Evolutionary conservation across 768 basidiomycete genomes (phyloP), one percentile per base, ranked within the genome.

Genomic region (Russula griseocarnosa): DNA sequence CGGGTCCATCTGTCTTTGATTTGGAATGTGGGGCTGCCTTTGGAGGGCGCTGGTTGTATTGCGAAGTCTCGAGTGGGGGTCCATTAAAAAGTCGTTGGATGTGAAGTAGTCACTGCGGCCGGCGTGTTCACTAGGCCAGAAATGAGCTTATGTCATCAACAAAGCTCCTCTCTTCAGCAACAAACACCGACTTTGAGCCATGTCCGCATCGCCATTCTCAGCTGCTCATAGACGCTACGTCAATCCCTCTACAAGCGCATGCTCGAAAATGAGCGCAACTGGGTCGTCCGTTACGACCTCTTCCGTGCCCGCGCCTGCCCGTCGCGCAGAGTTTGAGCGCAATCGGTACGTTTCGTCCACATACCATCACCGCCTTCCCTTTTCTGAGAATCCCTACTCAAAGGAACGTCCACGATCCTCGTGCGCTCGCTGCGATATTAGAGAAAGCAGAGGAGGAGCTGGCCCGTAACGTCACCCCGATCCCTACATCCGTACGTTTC

Each of bases 261-360:
- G 69, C 82, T 98, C n/a, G n/a, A n/a, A n/a, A n/a, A n/a, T n/a
- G n/a, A n/a, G n/a, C n/a, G n/a, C n/a, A n/a, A n/a, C n/a, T 98
- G 96, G 96, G 86, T 83, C 52, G 80, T 97, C 68, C 82, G 88
- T 61, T 79, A 95, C 60, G 90, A 94, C 71, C 72, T 92, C 1
- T 98, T 93, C 93, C 83, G 95, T 65, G 81, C 79, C 61, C 83
- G 88, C 75, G 94, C 95, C 14, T 75, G 95, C 70, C 87, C 74
- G 92, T 98, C 79, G 96, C 67, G 94, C 94, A 66, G 84, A 92
- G 74, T 98, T 98, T 73, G 96, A 98, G 79, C 78, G 82, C 69
- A 94, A 98, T 81, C 84, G 94, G 92, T 92, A 73, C 63, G 83
- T 53, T 53, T 30, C 14, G 50, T 52, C 8, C 10, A 11, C 16